A percentile compares a stretch with the other conserved stretches of the same genome.
phyloP scores from a whole-genome alignment of 148 eudicot genomes.

The Amaranthus hypochondriacus region DNA sequence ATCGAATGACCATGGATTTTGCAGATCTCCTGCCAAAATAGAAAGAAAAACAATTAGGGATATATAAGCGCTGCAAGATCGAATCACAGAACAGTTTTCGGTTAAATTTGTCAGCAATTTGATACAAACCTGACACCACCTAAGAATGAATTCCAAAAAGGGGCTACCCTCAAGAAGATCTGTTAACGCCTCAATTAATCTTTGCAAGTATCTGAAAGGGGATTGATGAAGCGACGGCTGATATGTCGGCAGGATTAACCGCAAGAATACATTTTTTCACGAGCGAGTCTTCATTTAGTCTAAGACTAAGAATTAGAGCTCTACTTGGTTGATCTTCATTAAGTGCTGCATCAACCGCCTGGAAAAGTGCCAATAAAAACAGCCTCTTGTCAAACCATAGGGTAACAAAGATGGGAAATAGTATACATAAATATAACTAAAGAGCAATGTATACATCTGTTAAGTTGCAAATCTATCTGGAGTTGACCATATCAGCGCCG shows the following conservation, averaged over 20 bases:
- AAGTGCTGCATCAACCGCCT: constrained; percentile 90
- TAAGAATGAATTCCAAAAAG: constrained; percentile 78
- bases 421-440: background rate
- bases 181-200: constrained; percentile 76
- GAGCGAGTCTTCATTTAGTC: constrained; percentile 74
- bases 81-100: background rate
- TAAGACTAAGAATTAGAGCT: constrained; percentile 82
- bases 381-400: background rate
- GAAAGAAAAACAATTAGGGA: constrained; percentile 3
- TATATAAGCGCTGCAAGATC: background rate
- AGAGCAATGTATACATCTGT: background rate
- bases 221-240: constrained; percentile 68
- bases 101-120: background rate
- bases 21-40: constrained; percentile 66
- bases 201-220: constrained; percentile 77
- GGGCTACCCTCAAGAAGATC: constrained; percentile 82
- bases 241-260: constrained; percentile 67
- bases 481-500: no score
- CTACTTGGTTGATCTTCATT: constrained; percentile 66
- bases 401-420: background rate
- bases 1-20: constrained; percentile 77
- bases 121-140: constrained; percentile 82
- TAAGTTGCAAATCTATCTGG: background rate
- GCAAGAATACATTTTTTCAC: constrained; percentile 70
- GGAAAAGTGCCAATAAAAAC: constrained; percentile 13